phyloP scores from a whole-genome alignment of 73 alveolate genomes.

The Paramecium octaurelia region DNA sequence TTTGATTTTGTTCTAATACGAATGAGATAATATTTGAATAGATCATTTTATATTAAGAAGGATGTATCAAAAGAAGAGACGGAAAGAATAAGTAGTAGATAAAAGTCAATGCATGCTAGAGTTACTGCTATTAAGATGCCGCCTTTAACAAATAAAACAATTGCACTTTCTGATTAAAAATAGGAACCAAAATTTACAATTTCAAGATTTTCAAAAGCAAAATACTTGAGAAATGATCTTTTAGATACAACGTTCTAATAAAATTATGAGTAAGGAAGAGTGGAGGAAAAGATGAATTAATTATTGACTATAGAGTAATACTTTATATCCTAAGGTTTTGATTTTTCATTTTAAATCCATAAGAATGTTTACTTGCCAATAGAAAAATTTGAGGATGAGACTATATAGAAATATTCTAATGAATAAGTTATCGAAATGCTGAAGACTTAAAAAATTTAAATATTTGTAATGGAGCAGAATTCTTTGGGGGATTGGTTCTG shows the following conservation, averaged over 20 bases:
- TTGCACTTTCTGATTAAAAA: not conserved
- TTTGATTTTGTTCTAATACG: not conserved
- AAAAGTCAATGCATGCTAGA: not conserved
- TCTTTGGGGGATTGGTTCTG: not conserved
- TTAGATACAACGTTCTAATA: not conserved
- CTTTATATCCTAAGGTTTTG: not conserved
- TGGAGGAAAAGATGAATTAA: not conserved
- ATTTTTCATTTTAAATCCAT: not conserved
- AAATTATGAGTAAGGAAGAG: not conserved
- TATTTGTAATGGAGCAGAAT: not conserved
- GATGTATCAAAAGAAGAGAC: not conserved
- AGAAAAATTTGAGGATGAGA: constrained; percentile 26
- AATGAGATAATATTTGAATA: constrained; percentile 17
- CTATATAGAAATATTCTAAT: not conserved
- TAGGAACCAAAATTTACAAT: not conserved
- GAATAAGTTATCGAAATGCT: not conserved
- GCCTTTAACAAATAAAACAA: not conserved
- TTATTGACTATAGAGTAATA: not conserved
- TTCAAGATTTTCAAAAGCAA: not conserved
- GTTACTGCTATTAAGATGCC: not conserved
- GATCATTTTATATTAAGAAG: not conserved
- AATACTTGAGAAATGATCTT: not conserved
- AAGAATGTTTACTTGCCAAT: not conserved
- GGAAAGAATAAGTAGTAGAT: not conserved
- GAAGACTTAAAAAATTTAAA: not conserved